phyloP scores from a whole-genome alignment of 768 basidiomycete genomes.

The Dictyophora rubrovolvata region DNA sequence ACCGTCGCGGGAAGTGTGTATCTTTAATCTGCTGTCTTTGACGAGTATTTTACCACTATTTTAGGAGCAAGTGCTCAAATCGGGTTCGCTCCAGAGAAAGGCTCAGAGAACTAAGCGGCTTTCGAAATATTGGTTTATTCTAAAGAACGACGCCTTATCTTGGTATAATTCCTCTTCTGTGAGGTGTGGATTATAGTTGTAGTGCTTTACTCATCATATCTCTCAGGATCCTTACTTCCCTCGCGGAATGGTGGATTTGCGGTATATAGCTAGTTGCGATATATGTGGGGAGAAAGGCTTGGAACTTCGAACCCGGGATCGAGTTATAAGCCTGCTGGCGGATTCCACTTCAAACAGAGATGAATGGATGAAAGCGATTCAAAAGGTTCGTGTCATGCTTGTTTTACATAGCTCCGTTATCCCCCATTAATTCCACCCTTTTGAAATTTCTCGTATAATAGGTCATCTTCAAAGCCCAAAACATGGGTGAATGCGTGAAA shows the following conservation, averaged over 20 bases:
- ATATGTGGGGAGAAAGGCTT: conserved; percentile 67
- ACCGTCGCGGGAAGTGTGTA: conserved; percentile 72
- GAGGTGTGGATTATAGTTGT: conserved; percentile 15
- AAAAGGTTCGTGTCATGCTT: conserved; percentile 34
- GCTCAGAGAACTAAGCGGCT: conserved; percentile 83
- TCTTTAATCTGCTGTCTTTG: not conserved
- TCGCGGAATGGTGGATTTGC: conserved; percentile 89
- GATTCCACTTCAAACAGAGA: conserved; percentile 78
- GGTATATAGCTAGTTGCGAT: conserved; percentile 88
- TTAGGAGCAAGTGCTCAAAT: conserved; percentile 88
- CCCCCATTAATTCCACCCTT: not conserved
- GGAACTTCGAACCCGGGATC: conserved; percentile 75
- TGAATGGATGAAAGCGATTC: conserved; percentile 94
- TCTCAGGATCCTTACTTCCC: conserved; percentile 93
- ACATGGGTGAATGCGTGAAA: conserved; percentile 93
- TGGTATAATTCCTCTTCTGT: conserved; percentile 96
- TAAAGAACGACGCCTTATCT: conserved; percentile 91
- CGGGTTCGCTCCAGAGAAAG: conserved; percentile 81
- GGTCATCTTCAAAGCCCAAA: conserved; percentile 92
- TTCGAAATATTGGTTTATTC: conserved; percentile 92
- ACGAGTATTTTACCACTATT: not conserved
- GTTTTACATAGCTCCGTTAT: not conserved
- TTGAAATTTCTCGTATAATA: not conserved
- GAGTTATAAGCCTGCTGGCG: conserved; percentile 57
- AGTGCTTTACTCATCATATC: conserved; percentile 4